These are phyloP conservation scores for Suillus luteus DNA, from an alignment of 768 basidiomycete genomes.

Conservation along the genomic window DNA sequence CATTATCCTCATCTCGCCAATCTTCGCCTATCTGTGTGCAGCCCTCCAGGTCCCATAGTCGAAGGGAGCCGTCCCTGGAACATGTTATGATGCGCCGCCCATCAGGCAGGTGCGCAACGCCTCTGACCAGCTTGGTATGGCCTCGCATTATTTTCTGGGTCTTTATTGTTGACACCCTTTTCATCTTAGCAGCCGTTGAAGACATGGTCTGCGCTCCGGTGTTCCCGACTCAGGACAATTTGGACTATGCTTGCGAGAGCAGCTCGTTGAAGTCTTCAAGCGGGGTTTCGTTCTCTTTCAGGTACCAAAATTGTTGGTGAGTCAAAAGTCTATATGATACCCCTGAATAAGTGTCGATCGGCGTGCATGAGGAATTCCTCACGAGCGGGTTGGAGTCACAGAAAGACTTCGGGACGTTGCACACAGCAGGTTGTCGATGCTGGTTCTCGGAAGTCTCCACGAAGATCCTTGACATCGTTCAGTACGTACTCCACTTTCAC, in stretches of 20 bases:
- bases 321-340: not conserved
- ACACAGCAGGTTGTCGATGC: not conserved
- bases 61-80: conserved; percentile 16
- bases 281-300: not conserved
- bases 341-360: not conserved
- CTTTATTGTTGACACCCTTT: not conserved
- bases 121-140: not conserved
- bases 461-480: not conserved
- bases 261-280: not conserved
- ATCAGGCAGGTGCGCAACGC: not conserved
- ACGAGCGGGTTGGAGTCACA: not conserved
- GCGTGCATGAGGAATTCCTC: not conserved
- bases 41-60: conserved; percentile 15
- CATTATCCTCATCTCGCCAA: conserved; percentile 12
- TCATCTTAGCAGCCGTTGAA: not conserved
- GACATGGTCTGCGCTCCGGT: not conserved
- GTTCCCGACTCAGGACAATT: not conserved
- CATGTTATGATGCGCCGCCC: conserved; percentile 13
- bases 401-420: not conserved
- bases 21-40: conserved; percentile 30
- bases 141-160: not conserved
- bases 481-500: not conserved
- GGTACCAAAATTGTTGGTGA: not conserved
- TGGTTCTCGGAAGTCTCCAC: not conserved
- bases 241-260: not conserved